Conservation (phyloP, 352 stramenopile genomes). For the Phytopythium delawarense region DNA sequence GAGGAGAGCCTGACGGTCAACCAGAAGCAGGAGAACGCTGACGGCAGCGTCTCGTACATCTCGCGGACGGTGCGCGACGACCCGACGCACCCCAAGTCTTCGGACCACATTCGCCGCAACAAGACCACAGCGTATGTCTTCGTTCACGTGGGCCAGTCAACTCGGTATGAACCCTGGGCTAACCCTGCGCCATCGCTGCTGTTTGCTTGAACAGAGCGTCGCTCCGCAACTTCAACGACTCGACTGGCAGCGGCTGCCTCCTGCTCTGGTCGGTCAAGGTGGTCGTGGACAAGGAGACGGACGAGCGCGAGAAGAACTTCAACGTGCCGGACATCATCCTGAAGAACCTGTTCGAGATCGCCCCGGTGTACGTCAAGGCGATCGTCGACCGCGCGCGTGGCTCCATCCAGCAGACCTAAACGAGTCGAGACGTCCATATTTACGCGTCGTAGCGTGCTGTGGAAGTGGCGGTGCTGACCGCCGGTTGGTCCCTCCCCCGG, state of each 20-base stretch:
- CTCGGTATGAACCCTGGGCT: background rate
- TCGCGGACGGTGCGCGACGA: constrained; percentile 63
- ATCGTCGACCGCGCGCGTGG: constrained; percentile 70
- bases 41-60: constrained; percentile 69
- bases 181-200: background rate
- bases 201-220: constrained; percentile 41
- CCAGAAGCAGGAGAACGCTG: constrained; percentile 76
- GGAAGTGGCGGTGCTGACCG: background rate
- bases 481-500: background rate
- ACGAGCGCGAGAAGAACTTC: constrained; percentile 66
- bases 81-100: constrained; percentile 57
- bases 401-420: constrained; percentile 39
- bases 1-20: constrained; percentile 73
- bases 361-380: constrained; percentile 80
- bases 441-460: background rate
- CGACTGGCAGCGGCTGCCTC: constrained; percentile 60
- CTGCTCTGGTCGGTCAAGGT: constrained; percentile 85
- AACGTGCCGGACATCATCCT: constrained; percentile 87
- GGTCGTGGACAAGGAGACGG: constrained; percentile 64
- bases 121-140: constrained; percentile 66
- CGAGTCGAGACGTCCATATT: background rate
- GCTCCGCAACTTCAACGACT: constrained; percentile 76
- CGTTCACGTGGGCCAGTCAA: background rate
- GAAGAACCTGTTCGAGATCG: constrained; percentile 87
- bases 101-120: constrained; percentile 72